Evolutionary conservation across 148 eudicot species (phyloP).

Genomic region (Vaccinium macrocarpon): DNA sequence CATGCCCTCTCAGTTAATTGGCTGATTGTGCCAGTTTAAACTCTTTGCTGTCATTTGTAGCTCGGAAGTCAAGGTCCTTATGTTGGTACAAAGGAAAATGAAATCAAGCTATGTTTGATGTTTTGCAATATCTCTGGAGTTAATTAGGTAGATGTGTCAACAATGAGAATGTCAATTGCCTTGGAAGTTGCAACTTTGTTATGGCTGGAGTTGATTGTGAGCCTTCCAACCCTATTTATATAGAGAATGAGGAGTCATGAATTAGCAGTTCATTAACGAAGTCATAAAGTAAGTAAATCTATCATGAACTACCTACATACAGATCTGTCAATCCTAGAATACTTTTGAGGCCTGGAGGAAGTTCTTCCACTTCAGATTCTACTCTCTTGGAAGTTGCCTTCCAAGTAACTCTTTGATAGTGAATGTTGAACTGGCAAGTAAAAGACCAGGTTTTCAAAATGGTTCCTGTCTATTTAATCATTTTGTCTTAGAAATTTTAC

Average conservation of each 20-base stretch:
- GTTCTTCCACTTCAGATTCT: constrained; percentile 7
- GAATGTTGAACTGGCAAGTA: constrained; percentile 4
- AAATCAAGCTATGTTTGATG: background rate
- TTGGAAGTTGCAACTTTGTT: background rate
- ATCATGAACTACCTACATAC: background rate
- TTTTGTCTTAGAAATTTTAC: background rate
- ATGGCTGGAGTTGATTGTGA: background rate
- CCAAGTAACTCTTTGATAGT: background rate
- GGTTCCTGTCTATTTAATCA: background rate
- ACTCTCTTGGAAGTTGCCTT: background rate
- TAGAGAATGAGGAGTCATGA: background rate
- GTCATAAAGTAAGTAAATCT: background rate
- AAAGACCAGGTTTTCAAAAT: background rate
- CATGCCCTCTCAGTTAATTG: background rate
- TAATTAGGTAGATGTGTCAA: background rate
- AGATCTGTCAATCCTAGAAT: background rate
- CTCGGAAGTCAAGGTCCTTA: background rate
- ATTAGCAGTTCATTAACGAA: background rate
- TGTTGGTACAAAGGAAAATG: background rate
- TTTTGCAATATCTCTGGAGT: background rate
- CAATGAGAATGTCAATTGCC: background rate
- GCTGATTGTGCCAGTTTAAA: background rate
- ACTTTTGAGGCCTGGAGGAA: background rate
- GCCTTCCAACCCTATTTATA: background rate
- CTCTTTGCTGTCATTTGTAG: background rate